Percentiles rank a stretch among this genome's conserved stretches.
phyloP scores from a whole-genome alignment of 768 basidiomycete species.

The Cantharellus cinnabarinus region DNA sequence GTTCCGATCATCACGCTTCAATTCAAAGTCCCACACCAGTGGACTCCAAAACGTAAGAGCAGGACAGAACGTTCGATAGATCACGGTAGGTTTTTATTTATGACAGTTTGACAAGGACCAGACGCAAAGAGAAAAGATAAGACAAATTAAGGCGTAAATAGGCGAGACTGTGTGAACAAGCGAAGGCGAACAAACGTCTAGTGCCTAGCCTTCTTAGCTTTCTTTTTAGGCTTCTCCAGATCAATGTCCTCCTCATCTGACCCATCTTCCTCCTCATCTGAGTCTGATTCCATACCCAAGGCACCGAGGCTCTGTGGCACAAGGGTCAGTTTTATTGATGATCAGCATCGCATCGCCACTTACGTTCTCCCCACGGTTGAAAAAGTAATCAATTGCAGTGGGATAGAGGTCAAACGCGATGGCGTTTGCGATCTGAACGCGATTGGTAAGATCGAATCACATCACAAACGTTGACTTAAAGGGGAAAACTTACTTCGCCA shows the following conservation, averaged over 20 bases:
- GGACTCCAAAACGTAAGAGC: no score
- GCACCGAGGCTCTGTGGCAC: not conserved
- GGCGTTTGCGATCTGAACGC: conserved; percentile 37
- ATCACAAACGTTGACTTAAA: not conserved
- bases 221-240: conserved; percentile 54
- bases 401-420: conserved; percentile 66
- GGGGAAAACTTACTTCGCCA: conserved; percentile 32
- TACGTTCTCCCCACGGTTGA: conserved; percentile 22
- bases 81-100: no score
- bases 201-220: conserved; percentile 2
- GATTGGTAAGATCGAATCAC: not conserved
- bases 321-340: not conserved
- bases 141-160: no score
- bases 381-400: conserved; percentile 65
- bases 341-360: not conserved
- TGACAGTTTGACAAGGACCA: no score
- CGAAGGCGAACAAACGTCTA: no score
- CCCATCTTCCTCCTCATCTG: conserved; percentile 44
- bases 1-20: no score
- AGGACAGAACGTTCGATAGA: no score
- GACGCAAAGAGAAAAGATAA: no score
- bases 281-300: conserved; percentile 37
- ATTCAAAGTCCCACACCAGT: no score
- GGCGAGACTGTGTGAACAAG: no score
- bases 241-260: conserved; percentile 57